phyloP scores from a whole-genome alignment of 2,329 filamentous ascomycete genomes.

The Fusarium foetens region DNA sequence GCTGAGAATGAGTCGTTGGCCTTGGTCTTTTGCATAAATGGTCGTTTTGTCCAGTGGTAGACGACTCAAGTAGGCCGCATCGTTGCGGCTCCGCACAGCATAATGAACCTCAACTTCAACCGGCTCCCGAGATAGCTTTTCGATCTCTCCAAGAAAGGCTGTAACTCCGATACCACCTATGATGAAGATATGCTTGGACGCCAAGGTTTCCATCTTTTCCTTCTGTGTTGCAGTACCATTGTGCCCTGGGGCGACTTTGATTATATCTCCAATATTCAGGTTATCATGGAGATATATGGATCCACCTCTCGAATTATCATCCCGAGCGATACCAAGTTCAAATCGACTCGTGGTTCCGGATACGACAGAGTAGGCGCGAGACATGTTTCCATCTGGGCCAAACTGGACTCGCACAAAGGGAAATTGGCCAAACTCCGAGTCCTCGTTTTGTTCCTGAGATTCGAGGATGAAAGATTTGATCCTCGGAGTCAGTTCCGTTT shows the following conservation, averaged over 20 bases:
- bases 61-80: constrained; percentile 9
- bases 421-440: neutral
- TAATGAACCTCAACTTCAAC: constrained; percentile 11
- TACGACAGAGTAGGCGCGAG: constrained; percentile 27
- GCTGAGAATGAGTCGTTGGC: neutral
- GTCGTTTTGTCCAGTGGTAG: neutral
- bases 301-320: constrained; percentile 21
- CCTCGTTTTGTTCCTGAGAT: neutral
- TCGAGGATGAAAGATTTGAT: constrained; percentile 23
- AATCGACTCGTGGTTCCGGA: constrained; percentile 4
- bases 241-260: constrained; percentile 11
- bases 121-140: neutral
- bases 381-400: neutral
- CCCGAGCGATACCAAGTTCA: constrained; percentile 11
- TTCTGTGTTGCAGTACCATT: neutral
- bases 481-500: neutral
- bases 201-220: too few species aligned
- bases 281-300: constrained; percentile 18
- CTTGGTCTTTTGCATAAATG: constrained; percentile 17
- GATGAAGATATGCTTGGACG: constrained; percentile 10
- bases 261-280: neutral
- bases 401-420: constrained; percentile 23
- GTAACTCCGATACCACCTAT: constrained; percentile 24
- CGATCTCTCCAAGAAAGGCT: constrained; percentile 9
- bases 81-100: constrained; percentile 11